Evolutionary conservation across 2,329 filamentous ascomycete genomes (phyloP), one percentile per base, ranked within the genome.

Genomic region (Colletotrichum neosansevieriae): DNA sequence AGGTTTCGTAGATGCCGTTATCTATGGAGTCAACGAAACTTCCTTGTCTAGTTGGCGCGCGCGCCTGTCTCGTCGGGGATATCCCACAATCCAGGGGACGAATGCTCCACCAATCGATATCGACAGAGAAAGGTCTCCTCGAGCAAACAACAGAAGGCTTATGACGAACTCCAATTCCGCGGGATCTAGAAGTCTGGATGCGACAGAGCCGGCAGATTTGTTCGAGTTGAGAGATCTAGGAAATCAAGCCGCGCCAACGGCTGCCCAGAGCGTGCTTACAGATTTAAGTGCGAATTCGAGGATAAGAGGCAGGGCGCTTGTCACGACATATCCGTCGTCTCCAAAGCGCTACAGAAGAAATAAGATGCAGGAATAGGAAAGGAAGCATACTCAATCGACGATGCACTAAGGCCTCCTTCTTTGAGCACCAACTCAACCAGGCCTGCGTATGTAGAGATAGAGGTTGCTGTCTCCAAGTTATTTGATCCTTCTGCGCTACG

Each of bases 1-100:
- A 68, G 80, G 80, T 7, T 75, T 82, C 29, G 75, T 79, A 9
- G 80, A 82, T 67, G 79, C 80, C 6, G 58, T 81, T 42, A 80
- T 82, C 21, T 82, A 82, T 70, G 79, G 80, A 10, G 36, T 47
- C 45, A 67, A 69, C n/a, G 67, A 69, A 34, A 69, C 63, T 4
- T 63, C 57, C 12, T 36, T 61, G 10, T 34, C 45, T 21, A 67
- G 57, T 17, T 69, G 64, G 67, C 63, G 50, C n/a, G 32, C 57
- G 3, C 58, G 36, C 9, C 44, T 57, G 6, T 62, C 40, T 12
- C 57, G 51, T 6, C 40, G 36, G 34, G 32, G 13, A 7, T 58
- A 38, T n/a, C 63, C 67, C 11, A 50, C 15, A 4, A 7, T 53
- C 7, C 50, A 34, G 9, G 19, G 24, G 5, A 34, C 38, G 10